A percentile compares a stretch with the other conserved stretches of the same genome.
Evolutionary conservation across 106 monocot species (phyloP).

Genomic region (Dendrobium officinale): DNA sequence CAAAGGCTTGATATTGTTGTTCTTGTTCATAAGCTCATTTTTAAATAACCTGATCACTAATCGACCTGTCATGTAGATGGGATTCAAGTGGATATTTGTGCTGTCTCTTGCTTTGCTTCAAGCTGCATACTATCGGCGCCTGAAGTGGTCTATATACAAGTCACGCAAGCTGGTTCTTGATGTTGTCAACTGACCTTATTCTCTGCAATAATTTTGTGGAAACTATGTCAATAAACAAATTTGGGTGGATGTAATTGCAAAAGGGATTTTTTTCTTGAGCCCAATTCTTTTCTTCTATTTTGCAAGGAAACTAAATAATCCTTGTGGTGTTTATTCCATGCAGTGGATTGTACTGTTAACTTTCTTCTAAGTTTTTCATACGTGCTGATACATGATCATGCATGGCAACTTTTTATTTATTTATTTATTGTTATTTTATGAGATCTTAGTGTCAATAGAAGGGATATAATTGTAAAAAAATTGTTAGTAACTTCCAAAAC

Average conservation of each 20-base stretch:
- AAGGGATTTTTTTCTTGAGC: background rate
- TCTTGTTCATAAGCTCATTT: too few species aligned
- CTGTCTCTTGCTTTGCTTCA: constrained; percentile 76
- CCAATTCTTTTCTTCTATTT: background rate
- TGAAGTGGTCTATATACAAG: constrained; percentile 75
- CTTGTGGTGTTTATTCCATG: background rate
- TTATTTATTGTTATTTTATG: too few species aligned
- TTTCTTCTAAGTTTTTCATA: background rate
- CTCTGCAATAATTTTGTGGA: background rate
- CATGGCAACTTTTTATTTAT: background rate
- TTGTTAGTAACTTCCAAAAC: too few species aligned
- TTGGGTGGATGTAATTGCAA: background rate
- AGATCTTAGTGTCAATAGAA: too few species aligned
- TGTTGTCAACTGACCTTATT: constrained; percentile 51
- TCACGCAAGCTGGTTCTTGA: constrained; percentile 71
- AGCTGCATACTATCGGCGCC: constrained; percentile 75
- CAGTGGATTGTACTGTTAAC: background rate
- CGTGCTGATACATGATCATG: background rate
- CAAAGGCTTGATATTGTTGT: too few species aligned
- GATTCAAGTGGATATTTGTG: constrained; percentile 89
- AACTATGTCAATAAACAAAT: background rate
- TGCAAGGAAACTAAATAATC: background rate
- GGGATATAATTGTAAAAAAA: too few species aligned
- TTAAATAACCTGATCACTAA: too few species aligned
- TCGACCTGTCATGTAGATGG: constrained; percentile 43